Evolutionary conservation across 257 asterid species (phyloP), one percentile per base, ranked within the genome.

Genomic region (Forsythia suspensa): DNA sequence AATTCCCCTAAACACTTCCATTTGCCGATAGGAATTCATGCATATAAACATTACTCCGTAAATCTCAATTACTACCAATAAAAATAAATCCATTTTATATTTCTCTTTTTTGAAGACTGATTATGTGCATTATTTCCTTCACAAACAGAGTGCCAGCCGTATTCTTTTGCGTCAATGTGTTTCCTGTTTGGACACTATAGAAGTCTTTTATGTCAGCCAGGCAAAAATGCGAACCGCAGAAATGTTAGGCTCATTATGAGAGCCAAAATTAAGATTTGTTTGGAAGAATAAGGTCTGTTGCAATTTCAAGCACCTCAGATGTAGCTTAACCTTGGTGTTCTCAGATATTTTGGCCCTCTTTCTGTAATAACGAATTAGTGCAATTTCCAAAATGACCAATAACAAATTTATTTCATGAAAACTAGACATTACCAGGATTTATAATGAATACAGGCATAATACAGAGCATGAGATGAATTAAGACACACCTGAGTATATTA

Each of bases 401-500:
- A 10, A 51, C 3, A 11, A 10, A 10, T 46, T 51, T 11, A 2
- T 51, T 51, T 29, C 13, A 63, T 29, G 18, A 63, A 24, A 11
- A 40, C 24, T 40, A 63, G 8, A 24, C 21, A 63, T 63, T 63
- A 63, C 40, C 5, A 63, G 37, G 40, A 63, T 29, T 63, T 63
- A 63, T 63, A 63, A 73, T 67, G 71, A 76, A 65, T 63, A 81
- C 70, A 57, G 55, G 42, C 76, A 73, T 46, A 24, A 73, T 13
- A 5, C 41, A 37, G 63, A 18, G 66, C 38, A 40, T 16, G 21
- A 63, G 74, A 75, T 67, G 51, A 70, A 59, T 66, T 71, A 76
- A 80, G 75, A 79, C 91, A 48, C 86, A 92, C 99, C 99, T 96
- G 84, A 96, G 84, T 80, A 90, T 94, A 75, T 76, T 91, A 77